Evolutionary conservation across 495 filamentous ascomycete species (phyloP), one percentile per base, ranked within the genome.

Genomic region (Xeromyces bisporus): DNA sequence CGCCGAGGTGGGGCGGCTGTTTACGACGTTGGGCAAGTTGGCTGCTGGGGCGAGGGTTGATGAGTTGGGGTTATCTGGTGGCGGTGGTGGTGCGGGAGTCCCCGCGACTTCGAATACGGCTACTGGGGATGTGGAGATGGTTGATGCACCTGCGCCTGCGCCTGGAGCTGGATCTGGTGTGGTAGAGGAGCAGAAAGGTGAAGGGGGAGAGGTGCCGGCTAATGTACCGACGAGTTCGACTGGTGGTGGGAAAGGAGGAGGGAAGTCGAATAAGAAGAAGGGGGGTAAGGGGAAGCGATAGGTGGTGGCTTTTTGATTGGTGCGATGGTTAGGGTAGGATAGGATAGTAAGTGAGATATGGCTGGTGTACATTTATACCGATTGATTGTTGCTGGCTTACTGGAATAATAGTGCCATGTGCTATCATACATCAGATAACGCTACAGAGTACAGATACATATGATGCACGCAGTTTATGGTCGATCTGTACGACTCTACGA

Each of bases 1-100:
- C n/a, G 80, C 81, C 11, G 86, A 94, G 51, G 87, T 97, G 3
- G 71, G 74, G 2, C 60, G 89, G 20, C 51, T 96, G 48, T 67
- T 96, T 25, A 71, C 72, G 20, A 71, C 70, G 24, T 44, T 96
- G 38, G 80, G 80, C 1, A 62, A 66, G 34, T 47, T 87, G 44
- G 77, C 72, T 5, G 56, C 62, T 0, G 60, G 60, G 2, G 45
- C 51, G 34, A 54, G 64, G 36, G 80, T 85, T 62, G 71, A 69
- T 7, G 73, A 62, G 24, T 46, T 83, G 47, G 62, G 60, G 9
- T 33, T 55, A 37, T 26, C 55, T 50, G 37, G 50, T 46, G 23
- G 46, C 34, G 38, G 42, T 28, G 32, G 43, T 36, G 16, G 32
- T 26, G 55, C 58, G 46, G 64, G 55, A 48, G 45, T 26, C 15